Evolutionary conservation across 2,329 filamentous ascomycete species (phyloP), one percentile per base, ranked within the genome.

Genomic region (Oidium heveae): DNA sequence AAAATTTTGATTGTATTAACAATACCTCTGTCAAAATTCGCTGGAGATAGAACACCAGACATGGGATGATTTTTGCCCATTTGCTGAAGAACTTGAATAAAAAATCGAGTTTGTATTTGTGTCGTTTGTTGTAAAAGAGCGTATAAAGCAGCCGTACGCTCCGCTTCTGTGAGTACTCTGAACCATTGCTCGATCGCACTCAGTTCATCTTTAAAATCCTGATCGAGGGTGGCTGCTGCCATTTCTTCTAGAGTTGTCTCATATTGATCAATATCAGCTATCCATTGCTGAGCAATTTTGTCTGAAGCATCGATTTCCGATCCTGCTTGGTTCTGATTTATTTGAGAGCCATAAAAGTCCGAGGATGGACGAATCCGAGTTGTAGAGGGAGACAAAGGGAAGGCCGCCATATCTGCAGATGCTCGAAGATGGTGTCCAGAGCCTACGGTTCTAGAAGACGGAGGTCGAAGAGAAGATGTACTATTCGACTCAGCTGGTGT

Each of bases 171-270:
- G 59, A 98, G 73, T 54, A 98, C 91, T 58, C 88, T 83, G 69
- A 98, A 98, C 91, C 91, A 98, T 72, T 98, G 91, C 71, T 98
- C 91, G 65, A 98, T 98, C 61, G 91, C 91, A 66, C 87, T 95
- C 57, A 98, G 77, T 69, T 98, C 91, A 69, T 96, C 91, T 72
- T 98, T 98, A 74, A 98, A 98, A 66, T 98, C 91, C 71, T 98
- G 91, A 66, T 98, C 91, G 55, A 96, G 73, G n/a, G 91, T 96
- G 32, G 91, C 91, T 34, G 89, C 88, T 46, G 91, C 91, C 91
- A 98, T 98, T 67, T 98, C 91, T 69, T 96, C 91, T 64, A 98
- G 70, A 1, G 91, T 98, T n/a, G 82, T 94, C 73, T 98, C 91
- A 64, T 95, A 95, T 68, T 96, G 89, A 66, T 98, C 91, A 61